Evolutionary conservation across 2,329 filamentous ascomycete genomes (phyloP).

Genomic region (Xylaria arbuscula): DNA sequence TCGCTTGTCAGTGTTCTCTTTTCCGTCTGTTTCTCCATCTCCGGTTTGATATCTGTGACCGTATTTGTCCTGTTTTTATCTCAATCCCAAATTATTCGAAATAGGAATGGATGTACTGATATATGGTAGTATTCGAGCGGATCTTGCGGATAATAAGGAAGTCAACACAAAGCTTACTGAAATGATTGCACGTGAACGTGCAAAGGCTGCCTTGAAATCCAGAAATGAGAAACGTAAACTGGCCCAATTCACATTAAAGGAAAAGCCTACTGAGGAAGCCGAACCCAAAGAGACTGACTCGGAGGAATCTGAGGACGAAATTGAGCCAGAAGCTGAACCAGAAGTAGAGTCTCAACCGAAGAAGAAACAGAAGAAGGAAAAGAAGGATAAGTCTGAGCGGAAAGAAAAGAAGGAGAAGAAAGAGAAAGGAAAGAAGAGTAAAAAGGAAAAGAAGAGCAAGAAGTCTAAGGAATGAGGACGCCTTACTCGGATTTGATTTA

Average conservation of each 20-base stretch:
- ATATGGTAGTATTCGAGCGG: conserved; percentile 70
- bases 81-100: too few relatives aligned
- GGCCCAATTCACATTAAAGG: conserved; percentile 39
- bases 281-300: conserved; percentile 39
- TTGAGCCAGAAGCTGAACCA: conserved; percentile 25
- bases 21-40: neutral
- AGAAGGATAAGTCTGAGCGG: conserved; percentile 48
- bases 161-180: conserved; percentile 65
- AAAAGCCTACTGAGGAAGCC: conserved; percentile 41
- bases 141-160: conserved; percentile 68
- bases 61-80: too few relatives aligned
- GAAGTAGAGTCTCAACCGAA: conserved; percentile 49
- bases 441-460: conserved; percentile 50
- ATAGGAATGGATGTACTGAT: neutral
- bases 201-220: conserved; percentile 62
- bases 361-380: conserved; percentile 55
- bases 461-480: conserved; percentile 37
- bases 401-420: conserved; percentile 49
- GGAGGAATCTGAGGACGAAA: conserved; percentile 53
- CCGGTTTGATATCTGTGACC: neutral
- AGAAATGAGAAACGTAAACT: conserved; percentile 51
- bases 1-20: conserved; percentile 63
- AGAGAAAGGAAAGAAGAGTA: conserved; percentile 26
- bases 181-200: conserved; percentile 67
- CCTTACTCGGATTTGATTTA: conserved; percentile 10